Evolutionary conservation across 805 yeast species (phyloP).

Genomic region (Candida anglica): DNA sequence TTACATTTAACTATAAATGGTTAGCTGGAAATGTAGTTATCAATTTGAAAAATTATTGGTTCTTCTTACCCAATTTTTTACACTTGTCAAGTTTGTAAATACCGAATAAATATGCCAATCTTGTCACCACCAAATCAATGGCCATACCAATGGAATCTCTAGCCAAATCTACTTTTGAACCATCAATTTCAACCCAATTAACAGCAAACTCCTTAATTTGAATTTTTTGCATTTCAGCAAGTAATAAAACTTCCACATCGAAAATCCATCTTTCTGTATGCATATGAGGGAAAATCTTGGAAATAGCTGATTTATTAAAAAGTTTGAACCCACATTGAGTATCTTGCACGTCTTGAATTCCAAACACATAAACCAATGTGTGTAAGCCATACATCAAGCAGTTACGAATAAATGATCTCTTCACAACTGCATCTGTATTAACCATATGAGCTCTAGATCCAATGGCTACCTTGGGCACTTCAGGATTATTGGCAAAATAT

Average conservation of each 20-base stretch:
- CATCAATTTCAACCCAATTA: constrained; percentile 96
- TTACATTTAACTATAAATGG: too few species aligned
- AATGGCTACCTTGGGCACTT: constrained; percentile 61
- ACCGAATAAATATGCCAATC: constrained; percentile 84
- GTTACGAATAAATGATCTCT: constrained; percentile 82
- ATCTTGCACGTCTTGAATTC: constrained; percentile 80
- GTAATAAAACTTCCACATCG: constrained; percentile 86
- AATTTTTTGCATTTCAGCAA: constrained; percentile 70
- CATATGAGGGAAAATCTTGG: constrained; percentile 75
- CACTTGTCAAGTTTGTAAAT: constrained; percentile 50
- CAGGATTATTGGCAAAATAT: constrained; percentile 24
- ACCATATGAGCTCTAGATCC: constrained; percentile 98
- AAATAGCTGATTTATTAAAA: constrained; percentile 69
- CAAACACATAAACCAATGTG: constrained; percentile 79
- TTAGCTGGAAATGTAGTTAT: too few species aligned
- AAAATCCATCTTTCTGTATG: constrained; percentile 99
- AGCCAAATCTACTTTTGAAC: constrained; percentile 90
- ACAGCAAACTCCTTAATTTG: constrained; percentile 76
- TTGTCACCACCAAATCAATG: constrained; percentile 81
- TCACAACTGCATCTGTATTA: constrained; percentile 92
- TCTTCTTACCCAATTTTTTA: constrained; percentile 3
- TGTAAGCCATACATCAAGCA: constrained; percentile 92
- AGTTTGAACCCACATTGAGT: constrained; percentile 98
- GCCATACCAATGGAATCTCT: constrained; percentile 92
- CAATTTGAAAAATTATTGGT: too few species aligned